Conservation (phyloP, 2,329 filamentous ascomycete species). For the Aphanoascus verrucosus region DNA sequence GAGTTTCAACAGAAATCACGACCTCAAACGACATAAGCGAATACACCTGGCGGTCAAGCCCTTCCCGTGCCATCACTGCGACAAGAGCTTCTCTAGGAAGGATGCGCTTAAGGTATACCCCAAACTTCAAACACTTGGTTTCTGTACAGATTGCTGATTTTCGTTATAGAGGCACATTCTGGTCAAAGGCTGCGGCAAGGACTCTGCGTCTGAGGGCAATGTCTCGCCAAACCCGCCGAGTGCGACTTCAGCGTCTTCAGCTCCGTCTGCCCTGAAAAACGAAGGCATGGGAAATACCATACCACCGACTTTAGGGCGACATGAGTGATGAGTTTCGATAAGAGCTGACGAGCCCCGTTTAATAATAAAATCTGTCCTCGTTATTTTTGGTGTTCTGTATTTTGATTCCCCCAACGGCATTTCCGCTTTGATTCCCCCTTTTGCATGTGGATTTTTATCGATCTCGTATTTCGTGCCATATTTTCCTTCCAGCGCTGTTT, state of each 20-base stretch:
- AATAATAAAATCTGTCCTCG: neutral
- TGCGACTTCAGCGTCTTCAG: neutral
- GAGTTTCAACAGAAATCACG: conserved; percentile 92
- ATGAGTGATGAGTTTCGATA: neutral
- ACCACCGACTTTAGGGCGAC: neutral
- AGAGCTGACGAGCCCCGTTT: neutral
- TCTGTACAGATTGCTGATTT: neutral
- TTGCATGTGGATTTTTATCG: neutral
- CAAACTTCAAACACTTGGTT: conserved; percentile 12
- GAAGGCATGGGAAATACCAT: neutral
- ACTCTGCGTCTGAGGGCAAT: conserved; percentile 12
- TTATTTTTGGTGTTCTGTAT: neutral
- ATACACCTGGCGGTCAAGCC: conserved; percentile 95
- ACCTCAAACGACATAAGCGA: conserved; percentile 87
- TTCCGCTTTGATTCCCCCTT: conserved; percentile 1
- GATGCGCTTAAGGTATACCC: conserved; percentile 81
- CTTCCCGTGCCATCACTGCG: conserved; percentile 80
- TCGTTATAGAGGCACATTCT: conserved; percentile 47
- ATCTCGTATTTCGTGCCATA: neutral
- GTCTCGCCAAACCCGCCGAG: neutral
- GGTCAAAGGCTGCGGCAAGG: conserved; percentile 52
- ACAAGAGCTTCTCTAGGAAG: conserved; percentile 94
- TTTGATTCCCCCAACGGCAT: neutral
- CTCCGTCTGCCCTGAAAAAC: neutral
- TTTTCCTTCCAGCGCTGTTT: neutral